Base-by-base conservation (phyloP, 495 filamentous ascomycete species). In the Rostrohypoxylon terebratum region DNA sequence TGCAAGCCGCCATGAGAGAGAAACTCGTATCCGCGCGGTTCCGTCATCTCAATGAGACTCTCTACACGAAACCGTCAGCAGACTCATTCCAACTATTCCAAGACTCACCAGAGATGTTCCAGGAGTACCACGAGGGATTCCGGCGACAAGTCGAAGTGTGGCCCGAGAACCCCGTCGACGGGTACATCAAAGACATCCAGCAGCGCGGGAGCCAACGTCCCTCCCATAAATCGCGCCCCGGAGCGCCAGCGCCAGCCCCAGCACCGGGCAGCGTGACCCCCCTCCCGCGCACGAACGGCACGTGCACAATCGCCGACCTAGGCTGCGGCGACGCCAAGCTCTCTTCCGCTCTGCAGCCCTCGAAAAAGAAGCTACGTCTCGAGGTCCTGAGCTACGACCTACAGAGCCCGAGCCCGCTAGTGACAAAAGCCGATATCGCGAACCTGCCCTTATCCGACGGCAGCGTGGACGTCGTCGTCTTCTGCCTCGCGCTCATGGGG, bases 401-500 rank as follows among this genome's bases (percentile, higher is more conserved):
- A 58, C 91, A 88, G 72, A 86, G 83, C 66, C 87, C 87, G 1
- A 83, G 86, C 57, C 83, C 89, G 6, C 87, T 94, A 9, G 90
- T 99, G 59, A 97, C 93, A 9, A 87, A 90, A 62, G 93, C 96
- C 1, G 96, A 99, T 80, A 93, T 97, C 59, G 90, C 94, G 16
- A 87, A 92, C 63, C 84, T 99, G 2, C 94, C 94, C 0, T 77
- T 97, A 1, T 79, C 82, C 23, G 89, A 94, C 54, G 87, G 87
- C 54, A 87, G 84, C 40, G 90, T 94, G 21, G 93, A 99, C 76
- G 85, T 99, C 14, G 91, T 92, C 7, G 87, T 98, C 59, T 97
- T 98, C 83, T 99, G 96, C 81, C 85, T 99, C 21, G 95, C 95
- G 63, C 86, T 99, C 44, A 99, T 99, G 96, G 96, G 96, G 72